A percentile compares a stretch with the other conserved stretches of the same genome.
Conservation (phyloP, 805 yeast genomes). For the Candida palmyrensis region DNA sequence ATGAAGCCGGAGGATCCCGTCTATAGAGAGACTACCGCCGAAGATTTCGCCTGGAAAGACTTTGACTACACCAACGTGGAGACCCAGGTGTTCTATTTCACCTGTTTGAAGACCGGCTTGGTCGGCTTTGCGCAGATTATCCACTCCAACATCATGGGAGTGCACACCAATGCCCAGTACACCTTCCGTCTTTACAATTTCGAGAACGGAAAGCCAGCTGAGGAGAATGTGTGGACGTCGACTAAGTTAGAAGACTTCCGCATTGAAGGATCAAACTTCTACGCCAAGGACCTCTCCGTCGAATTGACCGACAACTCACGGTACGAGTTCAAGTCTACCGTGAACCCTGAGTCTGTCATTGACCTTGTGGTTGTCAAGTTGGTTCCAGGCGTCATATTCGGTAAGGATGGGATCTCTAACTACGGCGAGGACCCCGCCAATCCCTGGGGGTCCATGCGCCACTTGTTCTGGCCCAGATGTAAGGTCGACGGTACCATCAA, state of each 20-base stretch:
- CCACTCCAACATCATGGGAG: constrained; percentile 86
- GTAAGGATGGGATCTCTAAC: constrained; percentile 76
- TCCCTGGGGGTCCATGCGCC: constrained; percentile 99
- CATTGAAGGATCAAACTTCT: constrained; percentile 69
- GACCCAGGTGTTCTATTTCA: constrained; percentile 88
- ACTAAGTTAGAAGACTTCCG: constrained; percentile 79
- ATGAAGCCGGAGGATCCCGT: constrained; percentile 39
- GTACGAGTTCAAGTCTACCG: constrained; percentile 51
- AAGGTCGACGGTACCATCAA: constrained; percentile 59
- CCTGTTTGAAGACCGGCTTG: constrained; percentile 54
- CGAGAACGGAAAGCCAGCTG: constrained; percentile 33
- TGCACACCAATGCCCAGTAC: constrained; percentile 88
- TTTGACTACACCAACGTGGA: constrained; percentile 89
- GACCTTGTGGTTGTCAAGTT: constrained; percentile 59
- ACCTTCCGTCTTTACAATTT: constrained; percentile 76
- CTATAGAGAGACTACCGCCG: constrained; percentile 51
- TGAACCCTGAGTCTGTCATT: constrained; percentile 63
- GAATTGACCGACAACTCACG: constrained; percentile 52
- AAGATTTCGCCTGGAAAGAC: constrained; percentile 69
- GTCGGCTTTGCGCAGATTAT: constrained; percentile 91
- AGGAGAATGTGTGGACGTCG: constrained; percentile 77
- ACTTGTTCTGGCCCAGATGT: constrained; percentile 94
- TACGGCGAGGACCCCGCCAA: constrained; percentile 79
- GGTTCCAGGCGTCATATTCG: constrained; percentile 84
- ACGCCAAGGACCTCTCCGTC: constrained; percentile 68